Base-by-base conservation (phyloP, 2,329 filamentous ascomycete species). In the Acrocalymma vagum region DNA sequence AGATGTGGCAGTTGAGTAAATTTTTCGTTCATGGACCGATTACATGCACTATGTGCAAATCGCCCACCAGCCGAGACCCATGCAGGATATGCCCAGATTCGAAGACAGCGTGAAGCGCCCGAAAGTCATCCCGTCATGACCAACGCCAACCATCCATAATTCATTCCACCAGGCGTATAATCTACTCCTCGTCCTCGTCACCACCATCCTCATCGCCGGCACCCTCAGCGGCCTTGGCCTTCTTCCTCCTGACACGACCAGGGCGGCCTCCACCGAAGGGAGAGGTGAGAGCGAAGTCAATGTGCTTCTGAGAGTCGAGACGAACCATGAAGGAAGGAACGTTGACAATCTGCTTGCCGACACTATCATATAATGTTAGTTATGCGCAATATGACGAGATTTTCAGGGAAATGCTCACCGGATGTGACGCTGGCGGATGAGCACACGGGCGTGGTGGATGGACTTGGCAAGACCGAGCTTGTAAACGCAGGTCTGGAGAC, bases 301-400 rank as follows among this genome's bases (percentile, higher is more conserved):
- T 97, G 88, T 99, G 94, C 90, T 99, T 99, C 87, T 99, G 94
- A 70, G 92, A 96, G 84, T 99, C 94, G 72, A 99, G 90, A 81
- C 94, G 94, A 78, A 99, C 94, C 75, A 99, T 88, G 88, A 96
- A 99, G 41, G 93, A 97, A 60, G 94, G 94, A 50, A 99, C 94
- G 80, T 99, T 99, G 85, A 99, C 94, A 75, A 99, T 97, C 85
- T 99, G 94, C 90, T 99, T 99, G 80, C 94, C 94, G 74, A 99
- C 94, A 74, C 92, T 82, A 58, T 33, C 22, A 42, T 29, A 25
- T n/a, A 16, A 29, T 40, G 46, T 63, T 55, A 60, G 55, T 35
- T 9, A 16, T 11, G 26, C 10, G 13, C 16, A 27, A 35, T 20
- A 28, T 36, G 32, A n/a, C 11, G 9, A 2, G 11, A 3, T 13